These are phyloP conservation scores for Geotrichum restrictum DNA, from an alignment of 1,139 yeast species.

Conservation along the genomic window DNA sequence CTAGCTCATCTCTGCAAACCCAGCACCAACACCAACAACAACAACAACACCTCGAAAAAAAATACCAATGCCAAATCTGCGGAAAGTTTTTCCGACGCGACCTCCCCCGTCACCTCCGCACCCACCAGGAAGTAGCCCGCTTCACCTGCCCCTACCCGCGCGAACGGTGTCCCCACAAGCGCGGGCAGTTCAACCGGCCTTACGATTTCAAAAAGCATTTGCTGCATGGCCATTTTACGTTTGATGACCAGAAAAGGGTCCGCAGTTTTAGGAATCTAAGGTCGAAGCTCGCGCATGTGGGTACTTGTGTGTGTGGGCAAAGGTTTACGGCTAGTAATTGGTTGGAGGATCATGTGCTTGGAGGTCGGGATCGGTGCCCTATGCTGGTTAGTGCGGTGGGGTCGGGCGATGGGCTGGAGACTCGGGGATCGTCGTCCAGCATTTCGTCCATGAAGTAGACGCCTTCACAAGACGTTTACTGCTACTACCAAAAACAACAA, in stretches of 20 bases:
- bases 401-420: not conserved
- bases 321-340: constrained; percentile 51
- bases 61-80: constrained; percentile 50
- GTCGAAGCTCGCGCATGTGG: constrained; percentile 52
- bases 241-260: constrained; percentile 45
- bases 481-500: not conserved
- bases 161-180: constrained; percentile 54
- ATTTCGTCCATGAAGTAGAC: constrained; percentile 1
- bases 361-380: constrained; percentile 26
- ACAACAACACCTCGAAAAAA: constrained; percentile 19
- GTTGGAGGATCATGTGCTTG: constrained; percentile 55
- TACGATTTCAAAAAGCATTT: constrained; percentile 68
- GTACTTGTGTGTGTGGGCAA: constrained; percentile 57
- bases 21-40: too few species aligned
- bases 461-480: not conserved
- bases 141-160: constrained; percentile 60
- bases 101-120: constrained; percentile 61
- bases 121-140: constrained; percentile 58
- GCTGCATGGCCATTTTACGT: constrained; percentile 57
- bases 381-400: constrained; percentile 16
- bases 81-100: constrained; percentile 59
- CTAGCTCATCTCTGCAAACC: not conserved
- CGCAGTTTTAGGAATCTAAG: constrained; percentile 51
- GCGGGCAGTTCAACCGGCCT: constrained; percentile 63
- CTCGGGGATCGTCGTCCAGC: constrained; percentile 3